A percentile compares a stretch with the other conserved stretches of the same genome.
These are phyloP conservation scores for Psilocybe cyanescens DNA, from an alignment of 768 basidiomycete species.

Conservation along the genomic window DNA sequence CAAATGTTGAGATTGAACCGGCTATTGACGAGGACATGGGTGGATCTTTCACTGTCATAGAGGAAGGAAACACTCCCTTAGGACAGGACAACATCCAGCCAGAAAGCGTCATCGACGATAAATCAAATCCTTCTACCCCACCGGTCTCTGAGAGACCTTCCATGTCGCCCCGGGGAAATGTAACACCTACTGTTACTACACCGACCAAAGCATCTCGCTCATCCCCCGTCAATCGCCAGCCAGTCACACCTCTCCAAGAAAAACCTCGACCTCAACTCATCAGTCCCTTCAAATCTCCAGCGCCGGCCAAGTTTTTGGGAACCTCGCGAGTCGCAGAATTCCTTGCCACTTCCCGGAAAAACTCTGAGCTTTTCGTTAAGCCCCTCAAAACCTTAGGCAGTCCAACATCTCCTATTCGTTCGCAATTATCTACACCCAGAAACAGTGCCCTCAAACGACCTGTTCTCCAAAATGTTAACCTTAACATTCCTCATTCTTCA, in stretches of 20 bases:
- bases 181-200: background rate
- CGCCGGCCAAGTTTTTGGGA: background rate
- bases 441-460: conserved; percentile 3
- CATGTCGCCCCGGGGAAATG: background rate
- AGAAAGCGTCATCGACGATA: background rate
- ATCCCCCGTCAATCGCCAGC: background rate
- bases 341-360: background rate
- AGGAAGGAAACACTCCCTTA: background rate
- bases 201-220: background rate
- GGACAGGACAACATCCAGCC: background rate
- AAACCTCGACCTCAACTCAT: background rate
- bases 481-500: background rate
- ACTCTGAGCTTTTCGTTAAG: background rate
- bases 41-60: background rate
- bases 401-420: conserved; percentile 11
- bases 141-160: background rate
- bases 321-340: background rate
- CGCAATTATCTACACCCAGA: conserved; percentile 11
- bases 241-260: background rate
- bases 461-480: background rate
- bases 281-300: background rate
- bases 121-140: background rate
- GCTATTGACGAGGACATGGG: background rate
- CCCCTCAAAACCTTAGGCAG: background rate
- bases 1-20: background rate